These are phyloP conservation scores for Cladophialophora carrionii DNA, from an alignment of 2,329 filamentous ascomycete species.

Conservation along the genomic window DNA sequence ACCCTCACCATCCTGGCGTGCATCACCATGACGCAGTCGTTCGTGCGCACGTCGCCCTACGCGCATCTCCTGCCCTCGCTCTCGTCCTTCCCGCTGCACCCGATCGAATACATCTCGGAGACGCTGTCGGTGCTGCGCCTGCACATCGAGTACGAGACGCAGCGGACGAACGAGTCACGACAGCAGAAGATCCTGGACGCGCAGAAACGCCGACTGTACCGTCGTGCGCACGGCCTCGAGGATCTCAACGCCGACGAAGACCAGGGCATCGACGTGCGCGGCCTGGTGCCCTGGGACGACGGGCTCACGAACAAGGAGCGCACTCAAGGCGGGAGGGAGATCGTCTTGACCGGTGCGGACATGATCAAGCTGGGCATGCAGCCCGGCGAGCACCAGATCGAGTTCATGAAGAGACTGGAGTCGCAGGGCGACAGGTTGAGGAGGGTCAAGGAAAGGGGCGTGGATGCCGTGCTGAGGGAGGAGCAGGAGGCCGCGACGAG, in stretches of 20 bases:
- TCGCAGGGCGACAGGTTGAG: slow-evolving; percentile 12
- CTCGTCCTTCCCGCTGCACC: slow-evolving; percentile 69
- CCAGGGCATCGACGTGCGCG: slow-evolving; percentile 39
- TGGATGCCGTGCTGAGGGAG: slow-evolving; percentile 11
- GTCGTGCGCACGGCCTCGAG: slow-evolving; percentile 82
- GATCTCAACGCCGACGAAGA: slow-evolving; percentile 49
- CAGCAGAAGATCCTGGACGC: slow-evolving; percentile 79
- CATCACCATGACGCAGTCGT: slow-evolving; percentile 41
- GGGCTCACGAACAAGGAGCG: slow-evolving; percentile 46
- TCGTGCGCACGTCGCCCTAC: slow-evolving; percentile 67
- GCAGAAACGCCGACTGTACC: slow-evolving; percentile 80
- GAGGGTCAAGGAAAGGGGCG: slow-evolving; percentile 9
- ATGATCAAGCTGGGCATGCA: slow-evolving; percentile 40
- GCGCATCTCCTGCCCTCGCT: slow-evolving; percentile 74
- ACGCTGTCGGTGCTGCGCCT: slow-evolving; percentile 74
- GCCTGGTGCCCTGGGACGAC: slow-evolving; percentile 42
- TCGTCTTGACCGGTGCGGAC: slow-evolving; percentile 37
- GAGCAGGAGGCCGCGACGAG: not conserved
- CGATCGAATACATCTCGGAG: slow-evolving; percentile 66
- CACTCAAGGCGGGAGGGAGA: slow-evolving; percentile 41
- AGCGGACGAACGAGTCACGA: slow-evolving; percentile 71
- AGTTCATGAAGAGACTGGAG: slow-evolving; percentile 27
- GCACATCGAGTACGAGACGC: slow-evolving; percentile 72
- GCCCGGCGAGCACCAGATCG: slow-evolving; percentile 21
- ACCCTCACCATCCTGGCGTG: slow-evolving; percentile 40